Evolutionary conservation across 2,329 filamentous ascomycete genomes (phyloP).

Genomic region (Neonectria ditissima): DNA sequence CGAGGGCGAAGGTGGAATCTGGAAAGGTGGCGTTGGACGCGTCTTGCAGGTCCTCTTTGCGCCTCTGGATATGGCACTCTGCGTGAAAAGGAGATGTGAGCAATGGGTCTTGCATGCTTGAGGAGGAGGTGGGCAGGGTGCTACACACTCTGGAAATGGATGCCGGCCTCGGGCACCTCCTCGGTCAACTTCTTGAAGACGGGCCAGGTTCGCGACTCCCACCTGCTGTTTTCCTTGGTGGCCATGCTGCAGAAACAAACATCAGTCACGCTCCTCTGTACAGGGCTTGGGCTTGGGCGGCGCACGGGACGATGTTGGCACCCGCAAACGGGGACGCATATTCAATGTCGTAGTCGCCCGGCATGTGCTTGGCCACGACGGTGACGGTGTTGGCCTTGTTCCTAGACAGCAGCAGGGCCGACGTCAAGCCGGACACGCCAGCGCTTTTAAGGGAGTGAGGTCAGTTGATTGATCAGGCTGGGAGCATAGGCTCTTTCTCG

Average conservation of each 20-base stretch:
- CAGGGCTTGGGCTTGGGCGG: too few relatives aligned
- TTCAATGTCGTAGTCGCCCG: constrained; percentile 91
- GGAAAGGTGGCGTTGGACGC: constrained; percentile 55
- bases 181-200: constrained; percentile 70
- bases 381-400: constrained; percentile 66
- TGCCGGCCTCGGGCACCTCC: constrained; percentile 79
- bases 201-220: constrained; percentile 74
- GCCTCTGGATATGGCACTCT: constrained; percentile 64
- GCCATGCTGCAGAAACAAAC: constrained; percentile 55
- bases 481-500: not conserved
- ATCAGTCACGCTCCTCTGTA: not conserved
- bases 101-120: not conserved
- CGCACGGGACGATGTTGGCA: constrained; percentile 81
- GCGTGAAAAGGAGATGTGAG: constrained; percentile 22
- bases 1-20: constrained; percentile 71
- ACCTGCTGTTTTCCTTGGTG: constrained; percentile 57
- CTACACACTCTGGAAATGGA: constrained; percentile 77
- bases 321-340: constrained; percentile 93
- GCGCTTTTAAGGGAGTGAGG: constrained; percentile 50
- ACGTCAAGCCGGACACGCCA: constrained; percentile 65
- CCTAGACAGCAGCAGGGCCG: constrained; percentile 61
- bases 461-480: constrained; percentile 18
- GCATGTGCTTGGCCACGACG: constrained; percentile 88
- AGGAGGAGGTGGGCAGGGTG: not conserved
- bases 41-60: constrained; percentile 69